These are phyloP conservation scores for Metarhizium humberi DNA, from an alignment of 2,329 filamentous ascomycete genomes.

Conservation along the genomic window DNA sequence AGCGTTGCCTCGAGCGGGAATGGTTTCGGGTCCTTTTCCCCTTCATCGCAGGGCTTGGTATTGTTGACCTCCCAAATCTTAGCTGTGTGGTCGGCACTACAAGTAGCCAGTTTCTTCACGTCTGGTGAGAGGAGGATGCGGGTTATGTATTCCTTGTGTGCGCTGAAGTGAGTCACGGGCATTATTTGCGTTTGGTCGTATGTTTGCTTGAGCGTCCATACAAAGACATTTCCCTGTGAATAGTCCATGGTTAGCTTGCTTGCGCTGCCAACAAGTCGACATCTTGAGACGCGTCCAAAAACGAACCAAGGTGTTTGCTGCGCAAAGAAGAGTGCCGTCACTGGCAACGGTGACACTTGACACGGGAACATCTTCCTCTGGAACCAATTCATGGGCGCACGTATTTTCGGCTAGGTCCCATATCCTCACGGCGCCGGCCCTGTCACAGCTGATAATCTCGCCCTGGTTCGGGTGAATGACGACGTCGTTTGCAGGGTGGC, in stretches of 20 bases:
- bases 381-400: slow-evolving; percentile 91
- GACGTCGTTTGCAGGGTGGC: slow-evolving; percentile 86
- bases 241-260: slow-evolving; percentile 2
- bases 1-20: slow-evolving; percentile 82
- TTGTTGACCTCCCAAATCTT: slow-evolving; percentile 91
- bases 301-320: slow-evolving; percentile 78
- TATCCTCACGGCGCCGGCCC: slow-evolving; percentile 82
- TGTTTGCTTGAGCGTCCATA: slow-evolving; percentile 86
- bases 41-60: slow-evolving; percentile 39
- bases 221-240: slow-evolving; percentile 81
- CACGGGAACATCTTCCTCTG: slow-evolving; percentile 89
- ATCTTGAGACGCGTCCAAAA: background rate
- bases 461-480: slow-evolving; percentile 99
- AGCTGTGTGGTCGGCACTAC: slow-evolving; percentile 85
- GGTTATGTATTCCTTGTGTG: slow-evolving; percentile 88
- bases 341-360: slow-evolving; percentile 93
- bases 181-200: slow-evolving; percentile 76
- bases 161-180: slow-evolving; percentile 80
- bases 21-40: slow-evolving; percentile 36
- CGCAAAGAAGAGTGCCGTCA: slow-evolving; percentile 85
- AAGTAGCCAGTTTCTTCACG: slow-evolving; percentile 88
- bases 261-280: background rate
- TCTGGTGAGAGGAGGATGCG: slow-evolving; percentile 86
- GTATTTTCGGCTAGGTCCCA: slow-evolving; percentile 98
- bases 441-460: slow-evolving; percentile 93